Conservation (phyloP, 176 grass and related monocot genomes). For the sorghum (Sorghum bicolor) region Sorghum_bicolor_NCBIv3 NC_012870.2:58469501-58470000, state of each 20-base stretch:
- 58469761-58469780: conserved; percentile 99
- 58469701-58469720: conserved; percentile 78
- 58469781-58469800: conserved; percentile 99
- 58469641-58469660: conserved; percentile 58
- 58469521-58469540: neutral
- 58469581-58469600: neutral
- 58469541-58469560: neutral
- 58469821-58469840: conserved; percentile 16
- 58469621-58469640: no score
- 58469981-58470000: neutral
- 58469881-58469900: neutral
- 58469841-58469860: neutral
- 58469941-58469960: conserved; percentile 28
- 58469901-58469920: neutral
- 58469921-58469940: neutral
- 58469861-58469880: neutral
- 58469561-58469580: neutral
- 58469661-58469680: conserved; percentile 74
- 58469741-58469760: conserved; percentile 88
- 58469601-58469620: fast-evolving
- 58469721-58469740: conserved; percentile 81
- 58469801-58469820: conserved; percentile 70
- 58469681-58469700: conserved; percentile 87
- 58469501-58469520: neutral
- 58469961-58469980: neutral